phyloP scores from a whole-genome alignment of 257 asterid species.

The Jaltomata sinuosa region DNA sequence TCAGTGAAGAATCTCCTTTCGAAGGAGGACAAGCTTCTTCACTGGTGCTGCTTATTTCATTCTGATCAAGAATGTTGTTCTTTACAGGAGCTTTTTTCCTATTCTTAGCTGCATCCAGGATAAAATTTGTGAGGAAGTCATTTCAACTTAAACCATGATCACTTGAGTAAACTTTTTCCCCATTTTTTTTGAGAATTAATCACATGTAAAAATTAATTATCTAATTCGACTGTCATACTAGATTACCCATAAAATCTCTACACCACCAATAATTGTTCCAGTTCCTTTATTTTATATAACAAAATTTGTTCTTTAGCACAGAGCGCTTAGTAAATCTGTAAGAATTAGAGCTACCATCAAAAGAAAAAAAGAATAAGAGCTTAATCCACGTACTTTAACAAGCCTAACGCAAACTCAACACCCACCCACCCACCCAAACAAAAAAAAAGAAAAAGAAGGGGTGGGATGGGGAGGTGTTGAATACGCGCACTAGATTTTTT shows the following conservation, averaged over 20 bases:
- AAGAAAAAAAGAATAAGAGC: background rate
- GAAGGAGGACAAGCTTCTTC: constrained; percentile 16
- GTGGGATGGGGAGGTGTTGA: background rate
- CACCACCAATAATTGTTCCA: background rate
- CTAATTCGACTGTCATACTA: background rate
- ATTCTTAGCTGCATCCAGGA: constrained; percentile 50
- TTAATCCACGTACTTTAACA: background rate
- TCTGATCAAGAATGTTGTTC: constrained; percentile 10
- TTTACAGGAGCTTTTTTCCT: constrained; percentile 16
- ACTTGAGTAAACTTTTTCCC: background rate
- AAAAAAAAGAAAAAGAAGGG: background rate
- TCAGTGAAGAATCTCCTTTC: constrained; percentile 15
- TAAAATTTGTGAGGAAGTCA: constrained; percentile 3
- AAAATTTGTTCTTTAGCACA: background rate
- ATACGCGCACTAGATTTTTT: background rate
- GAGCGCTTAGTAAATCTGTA: background rate
- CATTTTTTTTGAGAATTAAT: background rate
- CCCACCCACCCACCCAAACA: too few relatives aligned
- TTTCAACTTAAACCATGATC: background rate
- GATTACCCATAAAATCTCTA: background rate
- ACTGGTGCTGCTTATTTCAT: constrained; percentile 22
- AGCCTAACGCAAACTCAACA: background rate
- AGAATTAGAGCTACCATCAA: background rate
- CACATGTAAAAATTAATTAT: background rate
- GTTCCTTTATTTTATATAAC: background rate